A percentile compares a stretch with the other conserved stretches of the same genome.
Conservation (phyloP, 768 basidiomycete genomes). For the Amanita thiersii region DNA sequence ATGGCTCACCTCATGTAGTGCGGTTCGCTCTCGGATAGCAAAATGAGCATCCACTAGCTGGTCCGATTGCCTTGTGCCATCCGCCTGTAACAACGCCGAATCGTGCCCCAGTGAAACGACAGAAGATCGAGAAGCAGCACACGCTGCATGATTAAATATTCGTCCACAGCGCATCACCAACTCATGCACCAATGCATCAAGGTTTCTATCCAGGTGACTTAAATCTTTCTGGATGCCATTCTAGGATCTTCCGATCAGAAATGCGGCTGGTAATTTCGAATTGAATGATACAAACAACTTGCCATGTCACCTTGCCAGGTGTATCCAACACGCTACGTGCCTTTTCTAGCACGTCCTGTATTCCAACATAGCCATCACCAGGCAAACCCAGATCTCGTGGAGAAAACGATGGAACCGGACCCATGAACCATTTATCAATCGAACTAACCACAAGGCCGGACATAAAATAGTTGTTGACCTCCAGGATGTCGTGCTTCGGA, state of each 20-base stretch:
- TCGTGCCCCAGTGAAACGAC: constrained; percentile 24
- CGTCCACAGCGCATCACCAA: constrained; percentile 51
- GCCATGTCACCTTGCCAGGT: constrained; percentile 39
- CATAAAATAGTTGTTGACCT: constrained; percentile 75
- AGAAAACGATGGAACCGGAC: constrained; percentile 45
- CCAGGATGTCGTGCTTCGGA: constrained; percentile 63
- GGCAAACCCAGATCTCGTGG: constrained; percentile 42
- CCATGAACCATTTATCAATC: constrained; percentile 78
- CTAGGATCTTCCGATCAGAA: constrained; percentile 27
- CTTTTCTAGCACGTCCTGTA: constrained; percentile 35
- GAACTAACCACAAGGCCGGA: constrained; percentile 59
- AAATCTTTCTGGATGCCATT: constrained; percentile 40
- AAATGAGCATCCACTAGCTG: constrained; percentile 20
- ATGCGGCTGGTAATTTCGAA: constrained; percentile 17
- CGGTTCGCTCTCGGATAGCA: constrained; percentile 49
- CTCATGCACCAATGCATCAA: constrained; percentile 57
- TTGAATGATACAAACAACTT: constrained; percentile 35
- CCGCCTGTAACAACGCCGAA: constrained; percentile 20
- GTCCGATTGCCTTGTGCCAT: constrained; percentile 21
- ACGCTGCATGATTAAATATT: constrained; percentile 55
- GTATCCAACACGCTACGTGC: constrained; percentile 42
- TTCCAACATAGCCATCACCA: constrained; percentile 20
- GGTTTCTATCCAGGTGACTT: constrained; percentile 56
- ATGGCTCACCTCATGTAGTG: constrained; percentile 41
- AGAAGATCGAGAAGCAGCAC: constrained; percentile 57